Conservation (phyloP, 768 basidiomycete genomes). For the Leccinum rimulosum region DNA sequence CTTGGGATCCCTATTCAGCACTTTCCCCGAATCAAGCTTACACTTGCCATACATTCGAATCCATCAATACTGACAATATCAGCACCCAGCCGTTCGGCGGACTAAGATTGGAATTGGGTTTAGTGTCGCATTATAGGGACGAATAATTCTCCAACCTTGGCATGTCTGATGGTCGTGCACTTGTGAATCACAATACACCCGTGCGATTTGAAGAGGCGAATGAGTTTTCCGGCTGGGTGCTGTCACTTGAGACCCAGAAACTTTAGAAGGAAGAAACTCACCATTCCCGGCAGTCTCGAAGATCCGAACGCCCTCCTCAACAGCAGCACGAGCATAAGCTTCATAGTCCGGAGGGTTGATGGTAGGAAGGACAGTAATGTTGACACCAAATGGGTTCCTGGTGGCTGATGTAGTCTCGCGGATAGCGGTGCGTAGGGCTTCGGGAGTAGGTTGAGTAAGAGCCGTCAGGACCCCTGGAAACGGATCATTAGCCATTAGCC, state of each 20-base stretch:
- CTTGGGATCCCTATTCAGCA: conserved; percentile 37
- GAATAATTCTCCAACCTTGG: conserved; percentile 49
- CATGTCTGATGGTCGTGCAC: conserved; percentile 83
- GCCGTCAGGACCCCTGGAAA: conserved; percentile 75
- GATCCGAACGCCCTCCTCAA: conserved; percentile 84
- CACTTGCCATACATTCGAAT: conserved; percentile 67
- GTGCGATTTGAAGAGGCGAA: conserved; percentile 79
- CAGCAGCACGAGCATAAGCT: conserved; percentile 75
- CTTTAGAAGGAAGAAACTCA: conserved; percentile 34
- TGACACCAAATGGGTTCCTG: conserved; percentile 78
- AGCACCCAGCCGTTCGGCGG: conserved; percentile 75
- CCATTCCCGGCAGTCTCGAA: conserved; percentile 94
- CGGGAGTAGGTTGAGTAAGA: conserved; percentile 83
- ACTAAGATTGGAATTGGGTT: conserved; percentile 27
- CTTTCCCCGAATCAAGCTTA: neutral
- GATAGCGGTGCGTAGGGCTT: conserved; percentile 77
- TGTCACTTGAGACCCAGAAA: neutral
- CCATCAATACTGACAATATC: conserved; percentile 89
- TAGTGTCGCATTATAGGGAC: conserved; percentile 30
- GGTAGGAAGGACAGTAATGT: conserved; percentile 82
- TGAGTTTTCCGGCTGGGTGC: conserved; percentile 63
- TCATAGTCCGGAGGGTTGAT: conserved; percentile 92
- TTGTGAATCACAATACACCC: conserved; percentile 85
- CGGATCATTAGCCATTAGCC: neutral
- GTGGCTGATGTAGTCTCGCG: conserved; percentile 70